Evolutionary conservation across 2,329 filamentous ascomycete species (phyloP).

Genomic region (Alternaria panax): DNA sequence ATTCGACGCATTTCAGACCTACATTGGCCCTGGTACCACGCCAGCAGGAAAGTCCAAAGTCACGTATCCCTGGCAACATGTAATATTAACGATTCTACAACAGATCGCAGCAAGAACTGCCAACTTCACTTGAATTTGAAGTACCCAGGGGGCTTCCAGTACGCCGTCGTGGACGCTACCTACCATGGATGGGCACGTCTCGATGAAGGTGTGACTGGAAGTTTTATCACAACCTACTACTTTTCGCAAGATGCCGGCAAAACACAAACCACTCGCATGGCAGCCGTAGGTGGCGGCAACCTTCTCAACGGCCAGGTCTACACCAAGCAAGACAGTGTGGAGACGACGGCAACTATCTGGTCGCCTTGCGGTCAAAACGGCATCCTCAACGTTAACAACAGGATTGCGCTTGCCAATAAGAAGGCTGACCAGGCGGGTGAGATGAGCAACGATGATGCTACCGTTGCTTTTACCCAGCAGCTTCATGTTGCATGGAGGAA

Average conservation of each 20-base stretch:
- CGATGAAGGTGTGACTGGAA: slow-evolving; percentile 45
- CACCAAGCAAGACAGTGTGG: slow-evolving; percentile 54
- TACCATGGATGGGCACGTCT: slow-evolving; percentile 49
- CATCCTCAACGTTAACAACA: slow-evolving; percentile 47
- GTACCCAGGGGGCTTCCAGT: slow-evolving; percentile 50
- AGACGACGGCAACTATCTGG: slow-evolving; percentile 46
- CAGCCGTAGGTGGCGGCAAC: slow-evolving; percentile 45
- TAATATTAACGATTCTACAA: neutral
- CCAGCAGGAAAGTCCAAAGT: neutral
- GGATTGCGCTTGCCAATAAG: slow-evolving; percentile 35
- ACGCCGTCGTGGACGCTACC: slow-evolving; percentile 46
- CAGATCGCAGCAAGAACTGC: slow-evolving; percentile 48
- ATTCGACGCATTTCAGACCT: slow-evolving; percentile 46
- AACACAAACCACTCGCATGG: slow-evolving; percentile 39
- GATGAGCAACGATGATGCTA: slow-evolving; percentile 46
- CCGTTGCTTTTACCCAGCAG: slow-evolving; percentile 47
- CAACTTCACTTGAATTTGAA: slow-evolving; percentile 47
- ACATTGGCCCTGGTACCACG: slow-evolving; percentile 41
- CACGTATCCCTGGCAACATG: neutral
- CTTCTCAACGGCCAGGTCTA: slow-evolving; percentile 54
- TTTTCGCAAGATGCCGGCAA: slow-evolving; percentile 47
- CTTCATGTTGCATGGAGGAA: slow-evolving; percentile 44
- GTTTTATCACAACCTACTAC: slow-evolving; percentile 47
- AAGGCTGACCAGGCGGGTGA: slow-evolving; percentile 35
- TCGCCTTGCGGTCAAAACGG: slow-evolving; percentile 44